Conservation (phyloP, 208 protist genomes). For the Trypanosoma conorhini region DNA sequence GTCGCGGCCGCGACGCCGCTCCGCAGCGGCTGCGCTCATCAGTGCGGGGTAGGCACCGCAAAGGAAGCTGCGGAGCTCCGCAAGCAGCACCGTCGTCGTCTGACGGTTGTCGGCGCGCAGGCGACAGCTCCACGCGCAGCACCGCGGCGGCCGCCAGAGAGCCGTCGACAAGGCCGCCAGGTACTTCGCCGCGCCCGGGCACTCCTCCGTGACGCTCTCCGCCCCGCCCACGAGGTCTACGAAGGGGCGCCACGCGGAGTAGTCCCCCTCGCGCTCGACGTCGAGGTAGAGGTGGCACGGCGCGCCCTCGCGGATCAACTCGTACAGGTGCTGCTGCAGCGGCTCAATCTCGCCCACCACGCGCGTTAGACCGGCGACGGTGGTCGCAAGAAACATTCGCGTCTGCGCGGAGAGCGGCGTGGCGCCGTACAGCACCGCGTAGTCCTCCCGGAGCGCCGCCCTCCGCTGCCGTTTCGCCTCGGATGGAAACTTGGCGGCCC, state of each 20-base stretch:
- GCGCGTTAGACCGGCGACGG: slow-evolving; percentile 26
- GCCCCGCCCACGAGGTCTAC: slow-evolving; percentile 22
- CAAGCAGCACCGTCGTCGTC: slow-evolving; percentile 43
- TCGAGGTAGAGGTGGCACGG: slow-evolving; percentile 88
- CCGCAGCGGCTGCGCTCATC: background rate
- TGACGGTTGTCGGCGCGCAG: slow-evolving; percentile 40
- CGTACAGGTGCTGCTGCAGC: slow-evolving; percentile 78
- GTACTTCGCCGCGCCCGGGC: background rate
- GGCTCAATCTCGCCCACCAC: slow-evolving; percentile 45
- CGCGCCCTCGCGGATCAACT: slow-evolving; percentile 70
- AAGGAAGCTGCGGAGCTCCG: slow-evolving; percentile 50
- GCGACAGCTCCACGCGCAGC: slow-evolving; percentile 54
- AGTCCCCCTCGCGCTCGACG: slow-evolving; percentile 70
- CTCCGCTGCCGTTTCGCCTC: slow-evolving; percentile 1
- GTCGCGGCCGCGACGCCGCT: background rate
- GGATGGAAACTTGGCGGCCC: background rate
- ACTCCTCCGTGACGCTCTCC: slow-evolving; percentile 18
- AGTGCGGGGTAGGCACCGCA: slow-evolving; percentile 28
- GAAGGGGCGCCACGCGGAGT: slow-evolving; percentile 21
- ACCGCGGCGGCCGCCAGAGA: slow-evolving; percentile 22
- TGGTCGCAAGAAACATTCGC: slow-evolving; percentile 78
- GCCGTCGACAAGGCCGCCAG: slow-evolving; percentile 20
- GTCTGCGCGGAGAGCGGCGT: slow-evolving; percentile 59
- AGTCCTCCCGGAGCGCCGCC: slow-evolving; percentile 41
- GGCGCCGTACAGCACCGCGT: slow-evolving; percentile 62